Conservation (phyloP, 129 eudicot species). For the Cynara cardunculus region DNA sequence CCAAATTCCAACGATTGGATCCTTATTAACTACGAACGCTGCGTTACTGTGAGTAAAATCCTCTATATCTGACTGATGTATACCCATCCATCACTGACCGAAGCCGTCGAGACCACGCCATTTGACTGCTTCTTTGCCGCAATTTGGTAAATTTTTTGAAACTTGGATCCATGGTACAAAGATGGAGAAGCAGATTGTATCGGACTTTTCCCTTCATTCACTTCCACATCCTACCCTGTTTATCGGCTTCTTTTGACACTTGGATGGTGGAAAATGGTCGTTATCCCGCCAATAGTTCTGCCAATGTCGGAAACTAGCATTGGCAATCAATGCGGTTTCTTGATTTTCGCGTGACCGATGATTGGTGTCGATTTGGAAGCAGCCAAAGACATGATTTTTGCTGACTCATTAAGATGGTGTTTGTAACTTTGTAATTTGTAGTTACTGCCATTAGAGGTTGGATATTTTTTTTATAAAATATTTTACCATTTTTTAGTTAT, state of each 20-base stretch:
- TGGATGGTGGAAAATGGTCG: not conserved
- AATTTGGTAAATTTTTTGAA: slow-evolving; percentile 11
- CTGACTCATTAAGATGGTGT: slow-evolving; percentile 9
- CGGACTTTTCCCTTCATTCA: slow-evolving; percentile 2
- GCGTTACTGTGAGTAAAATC: not conserved
- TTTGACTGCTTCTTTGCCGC: not conserved
- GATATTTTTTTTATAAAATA: not conserved
- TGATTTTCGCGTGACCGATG: slow-evolving; percentile 21
- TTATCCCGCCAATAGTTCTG: slow-evolving; percentile 13
- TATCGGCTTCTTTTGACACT: not conserved
- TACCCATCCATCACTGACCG: not conserved
- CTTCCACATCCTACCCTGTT: slow-evolving; percentile 1
- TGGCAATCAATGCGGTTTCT: slow-evolving; percentile 11
- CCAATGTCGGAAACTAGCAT: slow-evolving; percentile 2
- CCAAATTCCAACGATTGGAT: slow-evolving; percentile 17
- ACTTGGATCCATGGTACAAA: slow-evolving; percentile 15
- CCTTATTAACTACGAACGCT: slow-evolving; percentile 21
- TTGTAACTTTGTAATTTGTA: slow-evolving; percentile 29
- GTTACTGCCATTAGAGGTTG: not conserved
- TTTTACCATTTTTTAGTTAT: not conserved
- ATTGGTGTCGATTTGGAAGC: slow-evolving; percentile 18
- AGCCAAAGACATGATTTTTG: slow-evolving; percentile 24
- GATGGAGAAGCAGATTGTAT: slow-evolving; percentile 31
- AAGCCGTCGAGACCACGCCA: not conserved
- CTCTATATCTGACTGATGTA: not conserved